phyloP scores from a whole-genome alignment of 768 basidiomycete genomes.

The Pulveroboletus sp. region DNA sequence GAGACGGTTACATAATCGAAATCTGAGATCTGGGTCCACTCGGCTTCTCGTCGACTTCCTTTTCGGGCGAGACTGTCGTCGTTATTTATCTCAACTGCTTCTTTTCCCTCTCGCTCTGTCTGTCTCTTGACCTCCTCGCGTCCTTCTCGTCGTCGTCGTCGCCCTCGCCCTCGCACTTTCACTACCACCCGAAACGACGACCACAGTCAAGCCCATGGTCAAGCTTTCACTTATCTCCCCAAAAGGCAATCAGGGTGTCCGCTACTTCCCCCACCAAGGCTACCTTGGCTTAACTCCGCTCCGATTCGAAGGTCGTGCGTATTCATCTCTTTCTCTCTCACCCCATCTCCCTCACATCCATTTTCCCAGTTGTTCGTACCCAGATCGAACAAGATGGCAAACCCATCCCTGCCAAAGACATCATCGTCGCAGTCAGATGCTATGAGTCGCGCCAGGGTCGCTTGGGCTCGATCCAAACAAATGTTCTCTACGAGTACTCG shows the following conservation, averaged over 20 bases:
- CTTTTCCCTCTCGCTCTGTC: conserved; percentile 23
- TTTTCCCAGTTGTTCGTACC: conserved; percentile 57
- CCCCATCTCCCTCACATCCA: background rate
- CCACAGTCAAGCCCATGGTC: conserved; percentile 47
- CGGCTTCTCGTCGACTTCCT: conserved; percentile 31
- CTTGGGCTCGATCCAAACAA: conserved; percentile 52
- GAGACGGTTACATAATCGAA: conserved; percentile 7
- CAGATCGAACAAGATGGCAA: conserved; percentile 66
- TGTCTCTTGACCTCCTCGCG: conserved; percentile 11
- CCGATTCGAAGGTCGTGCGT: conserved; percentile 70
- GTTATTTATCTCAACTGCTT: conserved; percentile 33
- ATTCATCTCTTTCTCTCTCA: conserved; percentile 2
- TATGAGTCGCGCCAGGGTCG: conserved; percentile 73
- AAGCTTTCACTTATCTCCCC: conserved; percentile 61
- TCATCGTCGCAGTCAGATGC: conserved; percentile 75
- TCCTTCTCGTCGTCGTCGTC: conserved; percentile 16
- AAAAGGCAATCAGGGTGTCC: conserved; percentile 64
- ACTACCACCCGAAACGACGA: conserved; percentile 11
- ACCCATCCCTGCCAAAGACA: conserved; percentile 57
- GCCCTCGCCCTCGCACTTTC: conserved; percentile 12
- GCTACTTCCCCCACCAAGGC: conserved; percentile 71
- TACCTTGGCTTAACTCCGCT: conserved; percentile 79
- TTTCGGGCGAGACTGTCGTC: conserved; percentile 18
- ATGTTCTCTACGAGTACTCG: conserved; percentile 63
- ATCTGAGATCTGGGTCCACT: conserved; percentile 17